Base-by-base conservation (phyloP, 2,329 filamentous ascomycete species). In the Penicillium paneum region DNA sequence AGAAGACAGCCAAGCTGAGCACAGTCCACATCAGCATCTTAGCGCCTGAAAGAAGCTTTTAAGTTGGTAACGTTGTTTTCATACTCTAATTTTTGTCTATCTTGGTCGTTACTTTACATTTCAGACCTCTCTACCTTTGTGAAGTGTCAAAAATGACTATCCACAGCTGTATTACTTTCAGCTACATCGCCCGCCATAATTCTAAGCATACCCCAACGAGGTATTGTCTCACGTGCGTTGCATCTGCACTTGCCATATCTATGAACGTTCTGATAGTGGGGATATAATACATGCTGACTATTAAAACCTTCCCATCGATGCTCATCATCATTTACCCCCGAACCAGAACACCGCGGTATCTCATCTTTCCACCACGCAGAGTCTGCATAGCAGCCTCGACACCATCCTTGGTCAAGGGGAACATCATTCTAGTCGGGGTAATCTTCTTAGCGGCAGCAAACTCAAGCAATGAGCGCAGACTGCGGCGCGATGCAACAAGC, bases 391-490 rank as follows among this genome's bases (percentile, higher is more conserved):
- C 71, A 29, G 62, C 32, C 40, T 66, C 64, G 21, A 65, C 52
- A 28, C 64, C 64, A 17, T 56, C 58, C 71, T 74, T 52, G 17
- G 69, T 76, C 47, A 90, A 74, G 0, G 82, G 77, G 67, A 83
- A 89, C 65, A 77, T 83, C 76, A 89, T 81, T 26, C 88, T 73
- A 70, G 88, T 78, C 51, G 85, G 87, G 66, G 80, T 79, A 59
- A 90, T 79, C 13, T 77, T 78, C 62, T 89, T 83, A n/a, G 76
- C 71, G 56, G 78, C 74, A 0, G 85, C 80, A 64, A 90, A 90
- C 6, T 76, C 75, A 49, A 90, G 79, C 46, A 87, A 82, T 11
- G 56, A 52, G 66, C 86, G 82, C 47, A 79, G 78, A 62, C 88
- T 82, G 24, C 82, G 73, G 0, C 85, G 80, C 52, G 87, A 81